Base-by-base conservation (phyloP, 768 basidiomycete species). In the Lyophyllum decastes region DNA sequence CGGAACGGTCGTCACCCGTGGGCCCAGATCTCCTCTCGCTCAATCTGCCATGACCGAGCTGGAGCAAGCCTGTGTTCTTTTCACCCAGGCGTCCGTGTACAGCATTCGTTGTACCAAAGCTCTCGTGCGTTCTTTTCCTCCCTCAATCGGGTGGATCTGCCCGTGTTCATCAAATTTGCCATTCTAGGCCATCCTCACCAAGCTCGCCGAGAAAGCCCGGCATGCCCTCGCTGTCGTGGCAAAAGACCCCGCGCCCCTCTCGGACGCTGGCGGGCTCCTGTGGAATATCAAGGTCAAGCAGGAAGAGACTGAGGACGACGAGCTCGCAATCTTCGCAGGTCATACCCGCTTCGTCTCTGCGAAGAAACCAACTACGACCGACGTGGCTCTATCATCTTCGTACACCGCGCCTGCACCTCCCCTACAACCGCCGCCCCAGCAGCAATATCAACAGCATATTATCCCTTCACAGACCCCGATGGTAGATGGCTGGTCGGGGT, bases 1-100 rank as follows among this genome's bases (percentile, higher is more conserved):
- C 64, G 92, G 89, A 3, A 87, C 88, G 4, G 86, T 93, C 19
- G 91, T 89, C 2, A 89, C 87, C 2, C 82, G 88, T 26, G 85
- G 87, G 2, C 91, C 91, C 5, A 74, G 81, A 6, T 89, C 86
- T 1, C 82, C 87, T 0, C 68, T 92, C 11, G 91, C 90, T 0
- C 70, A 78, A 12, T 77, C 81, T 1, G 91, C 91, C 3, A 84
- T 92, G 72, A 70, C 76, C 19, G 88, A 92, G 62, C 76, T 93
- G 8, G 88, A 90, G 26, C 80, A 82, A 43, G 88, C 88, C 0
- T 85, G 80, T 58, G 68, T 82, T 16, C 72, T 92, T n/a, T 90
- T 91, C 68, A 73, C 80, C 0, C 82, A 84, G 62, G 88, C 85
- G 0, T 79, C 86, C 22, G 66, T 67, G 17, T 76, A 82, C 50